Base-by-base conservation (phyloP, 225 moss, liverwort and hornwort genomes). In the Pseudoscleropodium purum region DNA sequence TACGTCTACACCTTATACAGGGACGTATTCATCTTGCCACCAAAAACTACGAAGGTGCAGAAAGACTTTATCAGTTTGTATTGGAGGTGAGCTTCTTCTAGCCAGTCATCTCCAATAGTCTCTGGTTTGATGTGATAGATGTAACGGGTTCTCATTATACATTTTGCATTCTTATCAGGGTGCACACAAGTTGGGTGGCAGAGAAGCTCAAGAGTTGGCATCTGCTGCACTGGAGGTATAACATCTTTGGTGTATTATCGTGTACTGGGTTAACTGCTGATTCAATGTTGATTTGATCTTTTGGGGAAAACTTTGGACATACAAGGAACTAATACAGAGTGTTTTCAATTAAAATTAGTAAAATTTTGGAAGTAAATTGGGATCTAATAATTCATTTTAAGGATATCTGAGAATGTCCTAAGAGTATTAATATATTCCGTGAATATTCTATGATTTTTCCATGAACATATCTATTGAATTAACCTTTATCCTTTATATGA, bases 161-260 rank as follows among this genome's bases (percentile, higher is more conserved):
- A 47, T 76, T 77, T 30, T 89, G 84, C 54, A 66, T 82, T 82
- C 72, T 85, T 84, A 61, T 90, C 92, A 97, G 97, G 96, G 90
- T 89, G 93, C 93, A 61, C 92, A 88, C 75, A 89, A 90, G 81
- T 81, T 95, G 66, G 62, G 88, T 85, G 88, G 90, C 83, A 92
- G 83, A 92, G 93, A 93, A 91, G 93, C 92, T 82, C 87, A 89
- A 87, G 90, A 91, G 39, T 85, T 96, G 90, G 63, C 91, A 90
- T 91, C 94, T 88, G 89, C 95, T 91, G 96, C 95, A 69, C 92
- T 93, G 36, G 95, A 96, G 97, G 97, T 96, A 92, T 61, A 64
- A 54, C 59, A 82, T 72, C 77, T 89, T 80, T 90, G 47, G 60
- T 93, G 68, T 61, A 47, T 73, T 61, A 76, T 52, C 72, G 66